Evolutionary conservation across 495 filamentous ascomycete genomes (phyloP), one percentile per base, ranked within the genome.

Genomic region (Xylaria curta): DNA sequence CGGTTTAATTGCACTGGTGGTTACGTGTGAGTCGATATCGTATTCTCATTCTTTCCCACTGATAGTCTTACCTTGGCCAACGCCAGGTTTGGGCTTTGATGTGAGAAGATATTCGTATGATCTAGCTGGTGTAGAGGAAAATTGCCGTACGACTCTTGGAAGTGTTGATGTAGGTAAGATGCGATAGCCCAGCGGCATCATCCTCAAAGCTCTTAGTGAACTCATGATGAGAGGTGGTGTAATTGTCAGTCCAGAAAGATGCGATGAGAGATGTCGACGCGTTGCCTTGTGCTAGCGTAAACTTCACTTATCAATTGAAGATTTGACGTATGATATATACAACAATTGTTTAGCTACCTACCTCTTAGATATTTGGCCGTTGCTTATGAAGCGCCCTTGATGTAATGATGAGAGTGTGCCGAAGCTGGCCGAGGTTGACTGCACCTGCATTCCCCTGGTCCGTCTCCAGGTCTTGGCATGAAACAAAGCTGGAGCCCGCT

Each of bases 1-100:
- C 96, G 92, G 87, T 97, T 94, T 67, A 99, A 86, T n/a, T 94
- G 96, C 77, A 98, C 95, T 97, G 72, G 38, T 56, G 40, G 13
- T 65, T 74, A 72, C 74, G 56, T 61, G 70, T 73, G 31, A 73
- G 72, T 54, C 21, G 63, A 68, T 19, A 21, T 69, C 12, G 60
- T 65, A 31, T 59, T 19, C 9, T 56, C 8, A 31, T 31, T n/a
- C 9, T 3, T 46, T 26, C 36, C 36, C 36, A 40, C 28, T n/a
- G 19, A 9, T 1, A 2, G 38, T 13, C 53, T 72, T 88, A 98
- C 96, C 92, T 82, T 97, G 87, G 7, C 91, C 94, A 46, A 99
- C 96, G 26, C 94, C 93, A 2, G 94, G 91, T 76, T 94, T 93
- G 15, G 96, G 96, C 71, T 85, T 88, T 21, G 93, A 92, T 56